phyloP scores from a whole-genome alignment of 768 basidiomycete species.

The Lactarius psammicola region DNA sequence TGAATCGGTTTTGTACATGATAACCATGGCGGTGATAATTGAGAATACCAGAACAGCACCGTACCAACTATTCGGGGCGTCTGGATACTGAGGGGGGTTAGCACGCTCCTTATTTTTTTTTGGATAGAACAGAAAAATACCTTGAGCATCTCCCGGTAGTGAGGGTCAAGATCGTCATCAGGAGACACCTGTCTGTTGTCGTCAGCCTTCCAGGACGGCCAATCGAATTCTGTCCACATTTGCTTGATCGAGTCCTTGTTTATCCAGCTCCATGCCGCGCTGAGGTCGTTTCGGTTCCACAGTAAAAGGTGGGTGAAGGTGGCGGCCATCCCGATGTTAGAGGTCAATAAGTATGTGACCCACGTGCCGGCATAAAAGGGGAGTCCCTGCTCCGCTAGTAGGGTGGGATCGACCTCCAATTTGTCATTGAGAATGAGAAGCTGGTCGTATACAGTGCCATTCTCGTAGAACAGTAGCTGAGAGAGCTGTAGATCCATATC shows the following conservation, averaged over 20 bases:
- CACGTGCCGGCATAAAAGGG: slow-evolving; percentile 50
- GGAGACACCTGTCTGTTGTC: slow-evolving; percentile 35
- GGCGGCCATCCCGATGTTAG: slow-evolving; percentile 50
- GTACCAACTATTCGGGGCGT: slow-evolving; percentile 40
- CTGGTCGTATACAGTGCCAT: slow-evolving; percentile 32
- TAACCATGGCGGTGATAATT: slow-evolving; percentile 40
- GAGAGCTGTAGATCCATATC: slow-evolving; percentile 27
- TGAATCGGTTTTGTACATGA: slow-evolving; percentile 49
- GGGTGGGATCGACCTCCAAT: slow-evolving; percentile 42
- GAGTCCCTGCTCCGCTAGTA: slow-evolving; percentile 44
- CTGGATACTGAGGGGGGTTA: slow-evolving; percentile 34
- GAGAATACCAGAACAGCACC: slow-evolving; percentile 28
- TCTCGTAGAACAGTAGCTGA: slow-evolving; percentile 32
- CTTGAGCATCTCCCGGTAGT: slow-evolving; percentile 52
- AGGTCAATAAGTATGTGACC: slow-evolving; percentile 44
- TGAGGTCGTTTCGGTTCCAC: slow-evolving; percentile 47
- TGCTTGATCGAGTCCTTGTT: slow-evolving; percentile 37
- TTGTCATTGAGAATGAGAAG: slow-evolving; percentile 38
- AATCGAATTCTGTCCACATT: slow-evolving; percentile 40
- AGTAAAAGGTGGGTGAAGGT: slow-evolving; percentile 49
- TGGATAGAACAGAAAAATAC: slow-evolving; percentile 29
- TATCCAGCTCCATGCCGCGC: slow-evolving; percentile 49
- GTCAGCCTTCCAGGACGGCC: slow-evolving; percentile 44
- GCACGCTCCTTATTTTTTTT: not conserved
- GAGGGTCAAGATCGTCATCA: slow-evolving; percentile 44